Conservation (phyloP, 2,329 filamentous ascomycete genomes). For the Trichoderma sp. region DNA sequence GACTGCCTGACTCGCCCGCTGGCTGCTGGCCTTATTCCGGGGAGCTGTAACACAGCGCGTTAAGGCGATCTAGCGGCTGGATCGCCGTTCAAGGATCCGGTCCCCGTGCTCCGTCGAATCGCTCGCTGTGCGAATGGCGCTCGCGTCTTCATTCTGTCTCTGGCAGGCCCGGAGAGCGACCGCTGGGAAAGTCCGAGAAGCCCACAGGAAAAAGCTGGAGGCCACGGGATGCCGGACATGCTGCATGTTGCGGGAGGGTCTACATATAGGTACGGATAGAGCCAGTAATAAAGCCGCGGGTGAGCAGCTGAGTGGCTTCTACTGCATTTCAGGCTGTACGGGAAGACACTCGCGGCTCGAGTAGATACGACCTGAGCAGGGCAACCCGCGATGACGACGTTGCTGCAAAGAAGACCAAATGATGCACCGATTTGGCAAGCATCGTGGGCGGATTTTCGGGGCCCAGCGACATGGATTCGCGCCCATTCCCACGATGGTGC, state of each 20-base stretch:
- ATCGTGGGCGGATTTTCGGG: not conserved
- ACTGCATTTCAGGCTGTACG: too few species aligned
- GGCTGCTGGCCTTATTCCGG: conserved; percentile 9
- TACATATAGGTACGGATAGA: conserved; percentile 2
- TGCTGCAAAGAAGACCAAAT: not conserved
- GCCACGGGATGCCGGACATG: conserved; percentile 13
- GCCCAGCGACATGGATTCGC: not conserved
- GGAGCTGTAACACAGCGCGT: conserved; percentile 6
- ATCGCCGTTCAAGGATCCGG: conserved; percentile 12
- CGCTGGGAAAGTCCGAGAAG: not conserved
- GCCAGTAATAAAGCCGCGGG: not conserved
- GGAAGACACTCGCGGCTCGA: too few species aligned
- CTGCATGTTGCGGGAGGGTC: not conserved
- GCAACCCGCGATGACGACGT: conserved; percentile 20
- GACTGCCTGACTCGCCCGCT: conserved; percentile 5
- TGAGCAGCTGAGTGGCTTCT: too few species aligned
- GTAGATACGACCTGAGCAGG: not conserved
- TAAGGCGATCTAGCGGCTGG: conserved; percentile 23
- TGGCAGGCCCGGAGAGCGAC: not conserved
- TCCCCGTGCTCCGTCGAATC: conserved; percentile 8
- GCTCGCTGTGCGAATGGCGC: conserved; percentile 1
- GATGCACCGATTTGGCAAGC: conserved; percentile 15
- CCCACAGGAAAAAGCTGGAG: not conserved
- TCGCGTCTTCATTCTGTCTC: not conserved
- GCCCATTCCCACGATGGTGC: too few species aligned